Conservation (phyloP, 2,329 filamentous ascomycete genomes). For the Aotearoamyces nothofagi region DNA sequence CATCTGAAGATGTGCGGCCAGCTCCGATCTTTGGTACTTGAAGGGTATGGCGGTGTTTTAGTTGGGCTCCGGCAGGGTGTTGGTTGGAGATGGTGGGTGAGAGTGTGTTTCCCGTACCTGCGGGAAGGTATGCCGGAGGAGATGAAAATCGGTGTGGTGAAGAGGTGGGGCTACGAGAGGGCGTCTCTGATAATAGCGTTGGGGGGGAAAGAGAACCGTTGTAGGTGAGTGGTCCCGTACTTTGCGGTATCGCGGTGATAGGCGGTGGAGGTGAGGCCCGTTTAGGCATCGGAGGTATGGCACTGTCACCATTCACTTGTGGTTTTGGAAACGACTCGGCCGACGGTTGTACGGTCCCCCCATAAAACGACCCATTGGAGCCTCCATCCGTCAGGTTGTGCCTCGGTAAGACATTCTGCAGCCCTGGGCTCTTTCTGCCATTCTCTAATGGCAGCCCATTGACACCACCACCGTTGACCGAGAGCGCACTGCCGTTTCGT, state of each 20-base stretch:
- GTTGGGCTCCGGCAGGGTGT: conserved; percentile 36
- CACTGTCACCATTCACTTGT: no score
- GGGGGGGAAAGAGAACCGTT: conserved; percentile 14
- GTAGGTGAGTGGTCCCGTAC: conserved; percentile 18
- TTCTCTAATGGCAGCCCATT: conserved; percentile 13
- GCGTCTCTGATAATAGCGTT: conserved; percentile 12
- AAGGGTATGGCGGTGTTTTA: conserved; percentile 75
- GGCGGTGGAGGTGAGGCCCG: conserved; percentile 11
- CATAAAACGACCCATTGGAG: conserved; percentile 16
- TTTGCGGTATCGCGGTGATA: conserved; percentile 15
- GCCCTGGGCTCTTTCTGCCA: conserved; percentile 15
- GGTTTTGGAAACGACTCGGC: conserved; percentile 2
- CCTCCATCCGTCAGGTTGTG: conserved; percentile 14
- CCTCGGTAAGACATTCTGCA: conserved; percentile 12
- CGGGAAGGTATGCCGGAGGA: conserved; percentile 40
- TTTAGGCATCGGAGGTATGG: no score
- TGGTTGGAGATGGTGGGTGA: conserved; percentile 16
- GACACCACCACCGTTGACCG: conserved; percentile 14
- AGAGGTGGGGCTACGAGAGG: conserved; percentile 15
- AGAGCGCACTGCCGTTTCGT: conserved; percentile 16
- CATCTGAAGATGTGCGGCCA: conserved; percentile 58
- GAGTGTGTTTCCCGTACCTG: conserved; percentile 32
- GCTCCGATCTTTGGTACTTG: conserved; percentile 63
- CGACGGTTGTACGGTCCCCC: conserved; percentile 7
- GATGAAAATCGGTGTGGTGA: conserved; percentile 47